phyloP scores from a whole-genome alignment of 106 monocot genomes.

The Dendrobium catenatum region DNA sequence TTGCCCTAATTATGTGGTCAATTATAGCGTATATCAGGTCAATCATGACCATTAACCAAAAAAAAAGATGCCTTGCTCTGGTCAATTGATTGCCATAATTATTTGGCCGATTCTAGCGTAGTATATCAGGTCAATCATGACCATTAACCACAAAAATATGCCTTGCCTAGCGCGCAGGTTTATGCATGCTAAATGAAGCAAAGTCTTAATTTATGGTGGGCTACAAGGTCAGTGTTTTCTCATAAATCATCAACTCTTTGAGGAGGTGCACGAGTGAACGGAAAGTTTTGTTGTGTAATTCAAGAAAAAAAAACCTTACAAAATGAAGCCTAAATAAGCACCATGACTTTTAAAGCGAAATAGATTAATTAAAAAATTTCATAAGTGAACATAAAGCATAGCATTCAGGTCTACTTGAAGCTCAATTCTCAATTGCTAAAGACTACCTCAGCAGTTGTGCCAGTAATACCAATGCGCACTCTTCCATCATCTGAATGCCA shows the following conservation, averaged over 20 bases:
- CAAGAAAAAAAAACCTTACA: not conserved
- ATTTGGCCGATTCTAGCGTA: no score
- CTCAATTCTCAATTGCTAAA: not conserved
- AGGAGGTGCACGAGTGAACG: not conserved
- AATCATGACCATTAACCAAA: not conserved
- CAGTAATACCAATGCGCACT: conserved; percentile 27
- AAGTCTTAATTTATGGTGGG: not conserved
- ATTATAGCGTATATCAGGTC: not conserved
- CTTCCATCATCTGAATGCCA: conserved; percentile 23
- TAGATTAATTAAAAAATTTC: not conserved
- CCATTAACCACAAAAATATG: no score
- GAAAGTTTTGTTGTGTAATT: not conserved
- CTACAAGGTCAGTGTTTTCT: not conserved
- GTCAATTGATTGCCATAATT: no score
- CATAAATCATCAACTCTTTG: not conserved
- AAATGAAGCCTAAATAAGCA: not conserved
- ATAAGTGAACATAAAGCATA: not conserved
- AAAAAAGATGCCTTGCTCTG: no score
- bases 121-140: no score
- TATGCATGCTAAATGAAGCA: not conserved
- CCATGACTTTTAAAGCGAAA: not conserved
- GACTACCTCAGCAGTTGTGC: conserved; percentile 54
- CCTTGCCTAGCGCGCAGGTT: no score
- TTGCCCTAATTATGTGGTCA: not conserved
- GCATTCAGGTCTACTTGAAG: not conserved